Evolutionary conservation across 2,329 filamentous ascomycete genomes (phyloP).

Genomic region (Davidsoniella eucalypti): DNA sequence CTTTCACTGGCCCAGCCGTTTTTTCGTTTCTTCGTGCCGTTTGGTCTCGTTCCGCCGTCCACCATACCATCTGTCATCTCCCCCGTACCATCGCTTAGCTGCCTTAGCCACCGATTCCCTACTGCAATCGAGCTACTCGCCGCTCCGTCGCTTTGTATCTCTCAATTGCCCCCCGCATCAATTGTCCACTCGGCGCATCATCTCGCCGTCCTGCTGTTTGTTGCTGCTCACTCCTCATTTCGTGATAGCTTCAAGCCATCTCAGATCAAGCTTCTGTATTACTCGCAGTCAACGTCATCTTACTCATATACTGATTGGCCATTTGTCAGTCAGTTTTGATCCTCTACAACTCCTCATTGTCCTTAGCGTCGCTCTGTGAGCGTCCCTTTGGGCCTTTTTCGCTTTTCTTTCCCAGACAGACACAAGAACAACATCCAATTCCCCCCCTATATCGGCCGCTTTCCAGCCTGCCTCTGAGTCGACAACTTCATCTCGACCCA

Average conservation of each 20-base stretch:
- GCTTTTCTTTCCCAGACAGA: background rate
- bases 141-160: constrained; percentile 7
- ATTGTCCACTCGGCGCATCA: constrained; percentile 6
- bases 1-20: constrained; percentile 9
- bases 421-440: background rate
- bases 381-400: constrained; percentile 1
- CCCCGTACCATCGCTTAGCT: background rate
- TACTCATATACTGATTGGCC: too few species aligned
- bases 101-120: background rate
- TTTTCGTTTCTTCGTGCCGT: constrained; percentile 10
- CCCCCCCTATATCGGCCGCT: background rate
- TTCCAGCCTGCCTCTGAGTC: constrained; percentile 3
- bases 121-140: background rate
- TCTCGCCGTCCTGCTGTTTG: background rate
- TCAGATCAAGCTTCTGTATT: too few species aligned
- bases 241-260: too few species aligned
- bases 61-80: background rate
- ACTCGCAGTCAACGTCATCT: too few species aligned
- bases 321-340: background rate
- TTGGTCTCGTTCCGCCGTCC: background rate
- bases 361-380: constrained; percentile 1
- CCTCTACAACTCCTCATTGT: background rate
- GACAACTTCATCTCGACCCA: background rate
- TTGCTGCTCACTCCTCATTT: too few species aligned
- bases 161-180: constrained; percentile 6